phyloP scores from a whole-genome alignment of 805 yeast species.

The Wickerhamiella cacticola region DNA sequence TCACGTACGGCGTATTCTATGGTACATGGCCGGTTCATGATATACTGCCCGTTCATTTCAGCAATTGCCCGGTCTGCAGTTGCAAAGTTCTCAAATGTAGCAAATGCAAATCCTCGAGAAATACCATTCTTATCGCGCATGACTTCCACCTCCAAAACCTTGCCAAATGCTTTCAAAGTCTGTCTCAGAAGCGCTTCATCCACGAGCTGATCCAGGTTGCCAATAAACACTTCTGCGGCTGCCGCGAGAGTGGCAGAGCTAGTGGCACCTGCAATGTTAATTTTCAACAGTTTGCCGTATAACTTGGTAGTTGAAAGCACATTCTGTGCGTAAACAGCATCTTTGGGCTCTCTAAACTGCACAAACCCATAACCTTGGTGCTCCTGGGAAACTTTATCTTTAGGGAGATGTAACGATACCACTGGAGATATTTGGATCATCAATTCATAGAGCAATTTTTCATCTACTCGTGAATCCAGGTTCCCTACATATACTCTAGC shows the following conservation, averaged over 20 bases:
- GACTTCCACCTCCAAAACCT: slow-evolving; percentile 25
- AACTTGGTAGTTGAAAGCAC: slow-evolving; percentile 49
- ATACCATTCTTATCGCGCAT: slow-evolving; percentile 39
- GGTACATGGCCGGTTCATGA: slow-evolving; percentile 52
- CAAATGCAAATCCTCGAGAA: slow-evolving; percentile 53
- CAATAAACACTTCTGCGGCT: slow-evolving; percentile 60
- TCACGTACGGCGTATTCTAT: slow-evolving; percentile 64
- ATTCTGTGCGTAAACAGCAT: slow-evolving; percentile 57
- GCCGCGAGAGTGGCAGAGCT: slow-evolving; percentile 29
- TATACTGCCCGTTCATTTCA: slow-evolving; percentile 52
- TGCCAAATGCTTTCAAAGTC: slow-evolving; percentile 61
- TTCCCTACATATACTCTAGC: slow-evolving; percentile 58
- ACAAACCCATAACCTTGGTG: slow-evolving; percentile 88
- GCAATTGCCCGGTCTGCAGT: slow-evolving; percentile 60
- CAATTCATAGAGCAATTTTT: slow-evolving; percentile 62
- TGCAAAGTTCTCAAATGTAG: slow-evolving; percentile 52
- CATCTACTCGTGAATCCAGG: slow-evolving; percentile 63
- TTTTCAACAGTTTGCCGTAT: slow-evolving; percentile 47
- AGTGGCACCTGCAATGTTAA: slow-evolving; percentile 38
- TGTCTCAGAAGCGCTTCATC: slow-evolving; percentile 46
- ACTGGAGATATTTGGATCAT: slow-evolving; percentile 79
- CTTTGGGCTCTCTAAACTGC: slow-evolving; percentile 47
- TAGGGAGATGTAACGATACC: slow-evolving; percentile 57
- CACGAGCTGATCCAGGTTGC: slow-evolving; percentile 53
- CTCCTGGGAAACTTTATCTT: slow-evolving; percentile 53